Percentiles rank a stretch among this genome's conserved stretches.
These are phyloP conservation scores for Meyerozyma elateridarum DNA, from an alignment of 1,139 yeast genomes.

Conservation along the genomic window DNA sequence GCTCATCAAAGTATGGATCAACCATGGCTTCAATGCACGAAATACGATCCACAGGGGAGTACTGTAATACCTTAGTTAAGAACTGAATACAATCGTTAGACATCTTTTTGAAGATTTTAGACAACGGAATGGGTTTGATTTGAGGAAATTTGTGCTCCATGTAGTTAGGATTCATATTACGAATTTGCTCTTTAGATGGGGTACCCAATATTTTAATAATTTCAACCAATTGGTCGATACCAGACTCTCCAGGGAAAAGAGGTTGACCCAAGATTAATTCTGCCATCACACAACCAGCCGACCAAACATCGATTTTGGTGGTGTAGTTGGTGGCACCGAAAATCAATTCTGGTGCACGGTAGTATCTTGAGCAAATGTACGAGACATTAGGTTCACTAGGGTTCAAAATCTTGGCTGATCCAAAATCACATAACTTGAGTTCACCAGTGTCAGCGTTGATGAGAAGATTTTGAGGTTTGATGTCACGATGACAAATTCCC, in stretches of 20 bases:
- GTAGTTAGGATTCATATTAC: constrained; percentile 94
- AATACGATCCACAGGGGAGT: constrained; percentile 70
- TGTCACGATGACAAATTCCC: constrained; percentile 96
- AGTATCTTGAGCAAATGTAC: constrained; percentile 92
- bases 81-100: constrained; percentile 59
- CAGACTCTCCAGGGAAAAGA: constrained; percentile 94
- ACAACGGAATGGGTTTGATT: constrained; percentile 87
- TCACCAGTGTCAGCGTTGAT: constrained; percentile 82
- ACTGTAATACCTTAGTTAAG: constrained; percentile 58
- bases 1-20: constrained; percentile 74
- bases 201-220: constrained; percentile 95
- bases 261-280: constrained; percentile 94
- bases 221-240: constrained; percentile 95
- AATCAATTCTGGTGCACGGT: constrained; percentile 90
- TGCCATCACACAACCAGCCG: constrained; percentile 98
- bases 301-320: constrained; percentile 97
- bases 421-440: constrained; percentile 92
- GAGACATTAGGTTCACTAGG: constrained; percentile 93
- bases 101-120: constrained; percentile 72
- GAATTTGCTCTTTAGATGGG: constrained; percentile 87
- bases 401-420: constrained; percentile 91
- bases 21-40: constrained; percentile 65
- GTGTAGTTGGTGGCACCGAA: constrained; percentile 92
- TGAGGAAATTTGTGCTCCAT: constrained; percentile 97
- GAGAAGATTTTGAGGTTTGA: constrained; percentile 90